Percentiles rank a stretch among this genome's conserved stretches.
Conservation (phyloP, 1,139 yeast species). For the Candida glucosophila region DNA sequence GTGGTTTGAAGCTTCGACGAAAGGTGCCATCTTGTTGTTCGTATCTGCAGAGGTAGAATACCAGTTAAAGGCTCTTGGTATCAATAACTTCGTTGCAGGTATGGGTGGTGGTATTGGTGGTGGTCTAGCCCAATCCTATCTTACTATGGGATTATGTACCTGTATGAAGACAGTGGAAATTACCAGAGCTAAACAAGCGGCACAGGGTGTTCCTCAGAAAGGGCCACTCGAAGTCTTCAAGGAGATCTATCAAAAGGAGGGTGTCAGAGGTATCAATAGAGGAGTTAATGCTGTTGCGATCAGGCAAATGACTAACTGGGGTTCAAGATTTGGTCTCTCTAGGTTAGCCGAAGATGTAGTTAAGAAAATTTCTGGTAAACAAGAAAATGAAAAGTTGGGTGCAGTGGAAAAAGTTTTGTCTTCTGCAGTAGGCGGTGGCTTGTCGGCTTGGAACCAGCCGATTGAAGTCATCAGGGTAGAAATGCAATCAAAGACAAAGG, state of each 20-base stretch:
- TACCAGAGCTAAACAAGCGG: constrained; percentile 77
- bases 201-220: constrained; percentile 55
- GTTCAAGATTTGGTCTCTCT: constrained; percentile 88
- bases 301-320: constrained; percentile 99
- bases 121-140: constrained; percentile 92
- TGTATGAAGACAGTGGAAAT: constrained; percentile 98
- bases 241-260: constrained; percentile 77
- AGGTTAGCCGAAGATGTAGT: constrained; percentile 86
- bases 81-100: constrained; percentile 71
- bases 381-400: constrained; percentile 51
- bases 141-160: constrained; percentile 96
- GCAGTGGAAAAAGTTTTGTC: constrained; percentile 78
- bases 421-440: constrained; percentile 93
- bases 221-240: constrained; percentile 79
- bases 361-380: constrained; percentile 54
- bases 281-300: constrained; percentile 99
- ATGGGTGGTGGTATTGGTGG: constrained; percentile 93
- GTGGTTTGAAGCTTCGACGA: constrained; percentile 98
- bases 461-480: constrained; percentile 96
- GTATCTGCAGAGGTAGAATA: constrained; percentile 92
- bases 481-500: constrained; percentile 89
- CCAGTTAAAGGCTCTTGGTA: constrained; percentile 55
- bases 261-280: constrained; percentile 88
- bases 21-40: constrained; percentile 93
- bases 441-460: constrained; percentile 98